Evolutionary conservation across 1,284 basidiomycete genomes (phyloP).

Genomic region (Boletellus deceptivus): DNA sequence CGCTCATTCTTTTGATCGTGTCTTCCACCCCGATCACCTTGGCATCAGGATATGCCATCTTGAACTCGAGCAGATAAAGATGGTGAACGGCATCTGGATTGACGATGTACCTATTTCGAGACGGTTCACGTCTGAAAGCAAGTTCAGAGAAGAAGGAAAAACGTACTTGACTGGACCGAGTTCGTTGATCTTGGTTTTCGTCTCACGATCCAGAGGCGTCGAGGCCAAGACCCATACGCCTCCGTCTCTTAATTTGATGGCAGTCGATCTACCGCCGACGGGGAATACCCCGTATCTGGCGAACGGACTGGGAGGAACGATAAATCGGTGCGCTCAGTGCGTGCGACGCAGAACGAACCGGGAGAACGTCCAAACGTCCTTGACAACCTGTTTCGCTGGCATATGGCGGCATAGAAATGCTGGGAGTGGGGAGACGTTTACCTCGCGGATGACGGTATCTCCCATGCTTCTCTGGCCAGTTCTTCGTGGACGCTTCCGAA

Average conservation of each 20-base stretch:
- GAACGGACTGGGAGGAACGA: slow-evolving; percentile 53
- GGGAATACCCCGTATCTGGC: slow-evolving; percentile 66
- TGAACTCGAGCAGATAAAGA: slow-evolving; percentile 67
- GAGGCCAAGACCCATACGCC: slow-evolving; percentile 87
- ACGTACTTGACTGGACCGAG: slow-evolving; percentile 74
- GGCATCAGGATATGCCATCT: slow-evolving; percentile 75
- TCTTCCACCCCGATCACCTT: slow-evolving; percentile 69
- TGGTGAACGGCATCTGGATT: slow-evolving; percentile 65
- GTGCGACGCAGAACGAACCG: slow-evolving; percentile 40
- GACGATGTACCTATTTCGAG: slow-evolving; percentile 56
- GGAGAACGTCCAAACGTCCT: slow-evolving; percentile 73
- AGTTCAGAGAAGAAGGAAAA: neutral
- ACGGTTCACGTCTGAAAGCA: neutral
- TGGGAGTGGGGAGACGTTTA: slow-evolving; percentile 10
- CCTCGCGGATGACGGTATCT: slow-evolving; percentile 31
- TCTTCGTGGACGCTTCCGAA: slow-evolving; percentile 7
- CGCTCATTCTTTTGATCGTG: slow-evolving; percentile 43
- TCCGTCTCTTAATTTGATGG: slow-evolving; percentile 69
- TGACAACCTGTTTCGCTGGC: slow-evolving; percentile 42
- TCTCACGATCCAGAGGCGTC: slow-evolving; percentile 73
- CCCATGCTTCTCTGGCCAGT: slow-evolving; percentile 15
- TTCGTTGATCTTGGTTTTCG: slow-evolving; percentile 66
- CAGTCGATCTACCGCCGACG: slow-evolving; percentile 81
- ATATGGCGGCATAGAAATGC: neutral
- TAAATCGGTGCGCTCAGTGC: slow-evolving; percentile 2